Evolutionary conservation across 2,329 filamentous ascomycete species (phyloP), one percentile per base, ranked within the genome.

Genomic region (Monascus ruber): DNA sequence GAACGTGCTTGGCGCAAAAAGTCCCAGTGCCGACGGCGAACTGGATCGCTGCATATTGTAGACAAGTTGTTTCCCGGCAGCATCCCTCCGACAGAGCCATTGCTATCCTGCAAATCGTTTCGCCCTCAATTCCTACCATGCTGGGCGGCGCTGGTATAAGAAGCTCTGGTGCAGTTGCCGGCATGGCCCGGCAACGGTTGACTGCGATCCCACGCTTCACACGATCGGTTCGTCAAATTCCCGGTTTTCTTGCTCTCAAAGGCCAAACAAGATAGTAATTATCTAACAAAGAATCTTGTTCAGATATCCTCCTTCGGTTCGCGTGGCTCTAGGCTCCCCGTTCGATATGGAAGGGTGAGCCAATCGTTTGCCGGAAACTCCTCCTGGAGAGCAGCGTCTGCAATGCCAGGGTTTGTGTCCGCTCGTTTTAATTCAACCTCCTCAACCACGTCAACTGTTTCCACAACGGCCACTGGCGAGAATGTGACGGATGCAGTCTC

Each of bases 141-240:
- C 63, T 78, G 55, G 69, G 71, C 54, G 70, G 71, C 48, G 69
- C 68, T 68, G 70, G 72, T 48, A 51, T 76, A 40, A 62, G 68
- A 45, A 69, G 64, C 59, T 63, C 68, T 42, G 58, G 60, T 53
- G 64, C 66, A 38, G 60, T 66, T 47, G 56, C 68, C 47, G 63
- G 60, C 34, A 39, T 56, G 43, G 48, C 51, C 38, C 56, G 50
- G 41, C 52, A 55, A 48, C 48, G 49, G 43, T 47, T 54, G 39
- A 42, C 49, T 44, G 42, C 49, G 24, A 48, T 54, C 32, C 46
- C 54, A 24, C 52, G 50, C 41, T 56, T 56, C 26, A 49, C 49
- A 40, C 55, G 61, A 53, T 58, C 58, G 49, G 63, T 65, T 54
- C 32, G 57, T 55, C 28, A 27, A 35, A 25, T 29, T 17, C 17